A percentile compares a stretch with the other conserved stretches of the same genome.
Evolutionary conservation across 2,329 filamentous ascomycete species (phyloP).

Genomic region (Pyricularia grisea): DNA sequence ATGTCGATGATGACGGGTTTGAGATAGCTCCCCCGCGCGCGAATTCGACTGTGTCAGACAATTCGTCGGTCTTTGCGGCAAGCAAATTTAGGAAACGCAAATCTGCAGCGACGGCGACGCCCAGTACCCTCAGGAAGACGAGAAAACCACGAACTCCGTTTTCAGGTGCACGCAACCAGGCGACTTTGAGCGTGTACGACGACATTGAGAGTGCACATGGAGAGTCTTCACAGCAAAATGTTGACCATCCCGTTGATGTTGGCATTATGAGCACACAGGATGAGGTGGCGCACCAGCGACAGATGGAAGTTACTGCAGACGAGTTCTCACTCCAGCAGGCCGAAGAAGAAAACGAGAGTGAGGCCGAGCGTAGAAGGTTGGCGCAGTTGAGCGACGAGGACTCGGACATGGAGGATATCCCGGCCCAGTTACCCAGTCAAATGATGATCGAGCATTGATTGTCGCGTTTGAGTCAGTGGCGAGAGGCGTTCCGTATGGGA

Average conservation of each 20-base stretch:
- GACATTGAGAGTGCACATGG: constrained; percentile 10
- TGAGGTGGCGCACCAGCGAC: not conserved
- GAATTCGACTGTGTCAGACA: not conserved
- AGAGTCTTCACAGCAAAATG: constrained; percentile 8
- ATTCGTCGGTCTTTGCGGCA: not conserved
- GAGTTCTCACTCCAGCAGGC: not conserved
- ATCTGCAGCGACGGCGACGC: not conserved
- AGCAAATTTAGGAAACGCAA: constrained; percentile 1
- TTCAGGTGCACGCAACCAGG: not conserved
- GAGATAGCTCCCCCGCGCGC: not conserved
- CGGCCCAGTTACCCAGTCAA: not conserved
- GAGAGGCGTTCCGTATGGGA: not conserved
- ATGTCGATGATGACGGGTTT: not conserved
- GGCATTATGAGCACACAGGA: not conserved
- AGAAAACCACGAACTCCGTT: not conserved
- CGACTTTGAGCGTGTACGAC: not conserved
- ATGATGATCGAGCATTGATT: not conserved
- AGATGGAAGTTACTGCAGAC: not conserved
- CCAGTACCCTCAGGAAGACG: not conserved
- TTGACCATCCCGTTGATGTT: not conserved
- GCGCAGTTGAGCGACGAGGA: constrained; percentile 16
- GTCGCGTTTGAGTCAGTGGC: not conserved
- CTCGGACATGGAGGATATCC: constrained; percentile 15
- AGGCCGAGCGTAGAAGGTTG: constrained; percentile 11
- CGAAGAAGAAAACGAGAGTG: constrained; percentile 15